phyloP scores from a whole-genome alignment of 1,284 basidiomycete species.

The Ustilago nuda region DNA sequence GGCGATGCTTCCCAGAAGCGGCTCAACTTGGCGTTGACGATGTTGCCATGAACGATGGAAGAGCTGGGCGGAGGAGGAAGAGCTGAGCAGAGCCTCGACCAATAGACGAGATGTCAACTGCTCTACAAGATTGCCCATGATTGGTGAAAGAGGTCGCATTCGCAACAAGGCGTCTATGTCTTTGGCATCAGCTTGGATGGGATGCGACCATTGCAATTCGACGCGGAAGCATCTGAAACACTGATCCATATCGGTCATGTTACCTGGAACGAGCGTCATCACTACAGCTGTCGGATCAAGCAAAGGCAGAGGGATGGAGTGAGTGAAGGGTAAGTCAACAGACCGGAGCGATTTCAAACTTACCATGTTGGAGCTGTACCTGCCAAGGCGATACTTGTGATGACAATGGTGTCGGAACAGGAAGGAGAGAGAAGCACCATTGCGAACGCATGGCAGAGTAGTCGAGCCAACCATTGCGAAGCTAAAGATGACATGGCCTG shows the following conservation, averaged over 20 bases:
- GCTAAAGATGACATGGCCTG: constrained; percentile 3
- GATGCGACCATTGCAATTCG: constrained; percentile 22
- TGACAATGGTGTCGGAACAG: neutral
- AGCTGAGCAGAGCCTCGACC: constrained; percentile 13
- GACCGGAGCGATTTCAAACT: neutral
- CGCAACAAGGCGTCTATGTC: constrained; percentile 7
- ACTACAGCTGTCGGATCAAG: neutral
- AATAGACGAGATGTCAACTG: constrained; percentile 24
- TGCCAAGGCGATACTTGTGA: neutral
- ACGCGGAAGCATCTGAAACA: constrained; percentile 1
- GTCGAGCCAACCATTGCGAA: constrained; percentile 25
- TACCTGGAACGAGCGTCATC: constrained; percentile 13
- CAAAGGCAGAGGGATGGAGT: neutral
- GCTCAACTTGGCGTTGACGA: constrained; percentile 13
- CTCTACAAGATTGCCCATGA: constrained; percentile 21
- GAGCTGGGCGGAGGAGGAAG: constrained; percentile 15
- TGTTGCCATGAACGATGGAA: constrained; percentile 29
- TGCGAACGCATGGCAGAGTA: constrained; percentile 5
- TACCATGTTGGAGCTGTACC: neutral
- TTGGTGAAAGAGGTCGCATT: neutral
- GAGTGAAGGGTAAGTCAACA: neutral
- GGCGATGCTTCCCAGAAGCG: constrained; percentile 28
- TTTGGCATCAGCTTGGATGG: neutral
- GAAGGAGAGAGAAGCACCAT: neutral
- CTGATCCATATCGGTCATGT: neutral